Base-by-base conservation (phyloP, 2,329 filamentous ascomycete species). In the Aspergillus versicolor region DNA sequence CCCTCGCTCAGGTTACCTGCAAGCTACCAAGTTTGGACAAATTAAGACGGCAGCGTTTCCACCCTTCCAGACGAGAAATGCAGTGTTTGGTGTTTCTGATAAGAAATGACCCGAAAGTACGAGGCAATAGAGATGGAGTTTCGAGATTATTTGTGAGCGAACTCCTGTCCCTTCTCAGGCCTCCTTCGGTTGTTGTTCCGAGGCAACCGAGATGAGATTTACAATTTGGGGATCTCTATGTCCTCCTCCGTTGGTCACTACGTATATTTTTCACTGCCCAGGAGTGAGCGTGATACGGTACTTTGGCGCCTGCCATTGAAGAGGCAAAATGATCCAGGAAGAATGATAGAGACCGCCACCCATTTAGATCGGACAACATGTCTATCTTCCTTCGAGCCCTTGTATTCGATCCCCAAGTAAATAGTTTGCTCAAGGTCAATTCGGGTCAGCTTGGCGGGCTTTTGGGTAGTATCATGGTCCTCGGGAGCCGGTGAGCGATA, bases 1-100 rank as follows among this genome's bases (percentile, higher is more conserved):
- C 68, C 68, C 59, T 67, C 66, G 62, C 59, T 42, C 43, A 45
- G 9, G 15, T 37, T 30, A 9, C 27, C 27, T 30, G 27, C 27
- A 30, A 30, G 27, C 27, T 11, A 30, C 27, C 27, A 11, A 30
- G 49, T 5, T 24, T 40, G 34, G 37, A 43, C 54, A 51, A 56
- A 56, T 56, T 30, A 45, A 38, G n/a, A 22, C 24, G n/a, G 21
- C 45, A 32, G 27, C 27, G 27, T 30, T 30, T 30, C 27, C 27
- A 30, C 27, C 22, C 41, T 30, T 50, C 13, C n/a, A 51, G 30
- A 13, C 34, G 38, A 30, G 15, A 52, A n/a, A 42, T 43, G 54
- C 54, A 47, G 27, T 30, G 42, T 34, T 42, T 24, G 34, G 48
- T 47, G 22, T 37, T 57, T 50, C 47, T 50, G 45, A 51, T 42